phyloP scores from a whole-genome alignment of 768 basidiomycete genomes.

The Kwoniella sp. region DNA sequence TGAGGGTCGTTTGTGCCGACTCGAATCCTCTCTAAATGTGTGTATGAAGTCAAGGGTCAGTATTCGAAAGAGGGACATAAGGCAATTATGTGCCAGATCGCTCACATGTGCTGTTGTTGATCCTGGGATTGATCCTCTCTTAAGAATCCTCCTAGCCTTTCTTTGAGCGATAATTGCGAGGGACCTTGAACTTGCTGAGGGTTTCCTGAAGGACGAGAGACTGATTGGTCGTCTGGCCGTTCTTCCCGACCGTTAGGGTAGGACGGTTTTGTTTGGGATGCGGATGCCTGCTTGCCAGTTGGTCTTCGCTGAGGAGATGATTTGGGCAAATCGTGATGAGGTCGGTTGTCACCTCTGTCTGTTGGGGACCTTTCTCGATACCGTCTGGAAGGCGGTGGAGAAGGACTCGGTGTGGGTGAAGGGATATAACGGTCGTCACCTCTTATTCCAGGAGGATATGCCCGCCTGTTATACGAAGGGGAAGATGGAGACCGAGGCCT shows the following conservation, averaged over 20 bases:
- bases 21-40: not conserved
- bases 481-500: not conserved
- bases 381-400: not conserved
- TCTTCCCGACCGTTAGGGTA: no score
- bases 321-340: not conserved
- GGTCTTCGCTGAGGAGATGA: not conserved
- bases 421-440: not conserved
- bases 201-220: no score
- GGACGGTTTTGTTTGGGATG: no score
- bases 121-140: not conserved
- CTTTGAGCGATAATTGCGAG: conserved; percentile 1
- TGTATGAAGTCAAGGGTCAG: not conserved
- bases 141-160: conserved; percentile 14
- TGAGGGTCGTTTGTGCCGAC: not conserved
- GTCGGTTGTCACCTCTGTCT: not conserved
- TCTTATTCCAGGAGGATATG: not conserved
- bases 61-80: no score
- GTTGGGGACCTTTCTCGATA: conserved; percentile 1
- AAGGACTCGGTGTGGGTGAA: not conserved
- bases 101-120: not conserved
- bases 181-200: no score
- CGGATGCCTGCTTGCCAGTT: no score
- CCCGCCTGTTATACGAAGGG: not conserved
- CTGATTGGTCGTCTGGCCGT: no score
- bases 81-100: no score